Conservation (phyloP, 1,139 yeast genomes). For the Zygosaccharomyces pseudobailii region DNA sequence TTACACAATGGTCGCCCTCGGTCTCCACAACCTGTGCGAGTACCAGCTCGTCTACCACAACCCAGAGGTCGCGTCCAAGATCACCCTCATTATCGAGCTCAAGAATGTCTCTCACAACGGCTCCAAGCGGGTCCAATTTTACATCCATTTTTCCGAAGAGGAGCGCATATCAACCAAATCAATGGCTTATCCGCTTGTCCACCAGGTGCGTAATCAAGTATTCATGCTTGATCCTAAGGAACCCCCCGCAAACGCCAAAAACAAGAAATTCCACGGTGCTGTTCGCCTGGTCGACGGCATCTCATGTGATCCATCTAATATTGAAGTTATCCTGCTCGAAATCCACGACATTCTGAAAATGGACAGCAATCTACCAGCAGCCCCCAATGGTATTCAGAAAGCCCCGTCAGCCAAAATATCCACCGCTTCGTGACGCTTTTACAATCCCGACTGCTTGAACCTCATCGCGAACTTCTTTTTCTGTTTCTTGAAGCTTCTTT, state of each 20-base stretch:
- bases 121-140: conserved; percentile 23
- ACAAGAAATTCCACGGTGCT: conserved; percentile 18
- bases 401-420: conserved; percentile 5
- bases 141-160: conserved; percentile 30
- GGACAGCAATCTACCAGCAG: conserved; percentile 10
- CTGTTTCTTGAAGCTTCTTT: neutral
- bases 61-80: conserved; percentile 24
- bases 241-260: conserved; percentile 4
- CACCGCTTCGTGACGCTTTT: conserved; percentile 1
- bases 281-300: conserved; percentile 30
- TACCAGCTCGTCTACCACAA: conserved; percentile 29
- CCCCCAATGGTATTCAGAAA: conserved; percentile 6
- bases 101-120: conserved; percentile 27
- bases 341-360: conserved; percentile 27
- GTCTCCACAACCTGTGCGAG: conserved; percentile 30
- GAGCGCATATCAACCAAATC: conserved; percentile 29
- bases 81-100: conserved; percentile 28
- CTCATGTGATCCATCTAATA: conserved; percentile 28
- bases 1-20: conserved; percentile 22
- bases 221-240: conserved; percentile 26
- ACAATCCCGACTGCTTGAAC: neutral
- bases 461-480: neutral
- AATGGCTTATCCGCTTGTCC: conserved; percentile 26
- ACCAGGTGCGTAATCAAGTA: conserved; percentile 27
- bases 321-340: conserved; percentile 25